Percentiles rank a stretch among this genome's conserved stretches.
phyloP scores from a whole-genome alignment of 2,329 filamentous ascomycete genomes.

The Epichloe sibirici region DNA sequence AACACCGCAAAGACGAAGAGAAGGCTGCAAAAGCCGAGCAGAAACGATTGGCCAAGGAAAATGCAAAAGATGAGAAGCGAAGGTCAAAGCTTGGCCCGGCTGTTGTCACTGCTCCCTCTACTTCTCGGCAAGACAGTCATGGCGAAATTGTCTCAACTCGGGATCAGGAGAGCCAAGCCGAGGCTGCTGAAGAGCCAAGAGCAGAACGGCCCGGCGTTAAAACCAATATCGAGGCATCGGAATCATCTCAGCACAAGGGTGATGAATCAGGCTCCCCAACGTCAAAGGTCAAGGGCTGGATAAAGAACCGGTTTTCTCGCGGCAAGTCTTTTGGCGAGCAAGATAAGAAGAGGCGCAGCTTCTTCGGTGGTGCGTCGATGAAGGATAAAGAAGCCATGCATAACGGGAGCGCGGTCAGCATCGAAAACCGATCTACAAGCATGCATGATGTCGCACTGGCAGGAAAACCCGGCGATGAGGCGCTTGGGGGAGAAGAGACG shows the following conservation, averaged over 20 bases:
- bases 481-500: slow-evolving; percentile 4
- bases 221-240: slow-evolving; percentile 3
- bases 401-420: slow-evolving; percentile 33
- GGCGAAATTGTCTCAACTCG: slow-evolving; percentile 4
- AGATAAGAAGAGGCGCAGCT: slow-evolving; percentile 25
- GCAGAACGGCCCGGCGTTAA: background rate
- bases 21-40: slow-evolving; percentile 41
- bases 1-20: slow-evolving; percentile 21
- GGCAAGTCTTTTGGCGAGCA: slow-evolving; percentile 28
- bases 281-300: slow-evolving; percentile 39
- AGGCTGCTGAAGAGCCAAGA: background rate
- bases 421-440: slow-evolving; percentile 29
- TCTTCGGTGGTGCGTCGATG: slow-evolving; percentile 39
- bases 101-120: slow-evolving; percentile 3
- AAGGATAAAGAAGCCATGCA: slow-evolving; percentile 29
- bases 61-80: slow-evolving; percentile 31
- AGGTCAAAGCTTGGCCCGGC: slow-evolving; percentile 22
- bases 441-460: slow-evolving; percentile 36
- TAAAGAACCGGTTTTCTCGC: slow-evolving; percentile 40
- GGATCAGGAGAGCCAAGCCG: slow-evolving; percentile 6
- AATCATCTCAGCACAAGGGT: slow-evolving; percentile 6
- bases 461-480: slow-evolving; percentile 18
- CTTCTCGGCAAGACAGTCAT: slow-evolving; percentile 4
- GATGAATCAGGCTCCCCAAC: slow-evolving; percentile 19
- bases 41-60: slow-evolving; percentile 23